Conservation (phyloP, 2,329 filamentous ascomycete species). For the Talaromyces marneffei region DNA sequence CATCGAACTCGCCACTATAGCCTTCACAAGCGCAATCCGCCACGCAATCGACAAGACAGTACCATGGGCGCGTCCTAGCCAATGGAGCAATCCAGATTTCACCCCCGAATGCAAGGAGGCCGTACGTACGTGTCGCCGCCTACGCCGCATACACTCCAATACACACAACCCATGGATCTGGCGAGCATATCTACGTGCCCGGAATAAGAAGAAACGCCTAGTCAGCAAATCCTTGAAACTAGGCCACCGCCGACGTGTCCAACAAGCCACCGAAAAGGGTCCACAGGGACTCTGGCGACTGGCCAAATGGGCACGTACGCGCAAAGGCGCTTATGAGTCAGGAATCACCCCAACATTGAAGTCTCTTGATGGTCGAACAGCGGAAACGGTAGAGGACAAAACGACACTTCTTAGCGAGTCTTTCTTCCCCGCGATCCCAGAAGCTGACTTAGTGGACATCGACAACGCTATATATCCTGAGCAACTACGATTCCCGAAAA, state of each 20-base stretch:
- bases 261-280: constrained; percentile 19
- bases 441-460: not conserved
- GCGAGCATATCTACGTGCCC: constrained; percentile 15
- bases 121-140: not conserved
- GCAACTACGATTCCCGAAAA: not conserved
- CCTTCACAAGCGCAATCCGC: not conserved
- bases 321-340: not conserved
- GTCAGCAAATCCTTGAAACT: constrained; percentile 17
- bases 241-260: constrained; percentile 21
- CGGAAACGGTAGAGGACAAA: not conserved
- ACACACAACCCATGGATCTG: constrained; percentile 2
- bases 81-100: not conserved
- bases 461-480: not conserved
- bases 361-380: not conserved
- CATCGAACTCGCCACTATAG: not conserved
- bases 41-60: not conserved
- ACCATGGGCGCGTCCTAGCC: not conserved
- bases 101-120: not conserved
- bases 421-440: not conserved
- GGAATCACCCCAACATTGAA: not conserved
- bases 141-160: not conserved
- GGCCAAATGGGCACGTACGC: constrained; percentile 21
- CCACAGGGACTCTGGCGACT: constrained; percentile 21
- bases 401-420: not conserved
- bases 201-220: constrained; percentile 23